Base-by-base conservation (phyloP, 148 eudicot genomes). In the Pharnaceum exiguum region DNA sequence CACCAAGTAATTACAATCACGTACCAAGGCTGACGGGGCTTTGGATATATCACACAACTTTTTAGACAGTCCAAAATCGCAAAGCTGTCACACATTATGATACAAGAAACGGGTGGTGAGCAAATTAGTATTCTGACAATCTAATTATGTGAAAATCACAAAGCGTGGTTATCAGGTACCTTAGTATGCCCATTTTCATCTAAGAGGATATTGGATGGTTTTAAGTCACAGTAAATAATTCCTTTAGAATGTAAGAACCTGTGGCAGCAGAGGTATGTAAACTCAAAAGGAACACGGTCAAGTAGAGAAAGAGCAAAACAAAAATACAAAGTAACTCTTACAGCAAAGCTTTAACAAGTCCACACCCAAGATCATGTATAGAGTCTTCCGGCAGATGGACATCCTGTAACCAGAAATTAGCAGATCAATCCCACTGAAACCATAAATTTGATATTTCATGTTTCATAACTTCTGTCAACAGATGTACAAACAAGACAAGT, bases 191-290 rank as follows among this genome's bases (percentile, higher is more conserved):
- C 99, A 70, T 93, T 89, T 77, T 93, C 99, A 68, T 93, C 99
- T 64, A 93, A 67, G 46, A 93, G 75, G 67, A 93, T 76, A 60
- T 94, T 94, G 56, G 99, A 94, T 51, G 99, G 99, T 60, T 94
- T 94, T 46, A 94, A 68, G 70, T 94, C 99, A 70, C 89, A 86
- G 72, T 94, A 94, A 15, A 89, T 80, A 35, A 94, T 83, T 56
- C 95, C 99, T 70, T 86, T 94, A 8, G 95, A 89, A 67, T 94
- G 99, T 63, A 94, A 70, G 72, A 57, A 89, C 76, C 99, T 93
- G 80, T 17, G 63, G 56, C 21, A 11, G 33, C 18, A 52, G 10
- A 59, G 28, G 23, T 57, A 44, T 50, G 36, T 54, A 27, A 24
- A 57, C 33, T 38, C 18, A 26, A 22, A 11, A 49, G 0, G 27